These are phyloP conservation scores for Primulina huaijiensis DNA, from an alignment of 257 asterid genomes.

Conservation along the genomic window DNA sequence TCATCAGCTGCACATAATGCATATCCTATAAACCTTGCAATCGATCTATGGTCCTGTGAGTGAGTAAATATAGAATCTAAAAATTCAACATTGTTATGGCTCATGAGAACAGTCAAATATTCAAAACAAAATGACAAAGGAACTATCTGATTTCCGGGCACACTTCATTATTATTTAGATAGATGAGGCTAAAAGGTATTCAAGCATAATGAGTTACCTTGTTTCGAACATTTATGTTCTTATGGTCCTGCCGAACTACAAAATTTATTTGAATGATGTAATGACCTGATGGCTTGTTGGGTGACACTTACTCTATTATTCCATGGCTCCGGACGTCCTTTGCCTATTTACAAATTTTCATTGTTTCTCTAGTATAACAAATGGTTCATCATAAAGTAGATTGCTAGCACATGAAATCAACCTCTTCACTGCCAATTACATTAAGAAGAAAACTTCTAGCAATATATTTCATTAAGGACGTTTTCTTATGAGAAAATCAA, in stretches of 20 bases:
- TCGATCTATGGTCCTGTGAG: constrained; percentile 79
- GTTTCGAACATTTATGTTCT: no score
- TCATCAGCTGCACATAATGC: constrained; percentile 94
- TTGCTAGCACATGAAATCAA: constrained; percentile 4
- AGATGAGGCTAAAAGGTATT: no score
- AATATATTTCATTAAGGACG: constrained; percentile 4
- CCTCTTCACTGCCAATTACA: neutral
- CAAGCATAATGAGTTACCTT: no score
- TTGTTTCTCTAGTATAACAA: no score
- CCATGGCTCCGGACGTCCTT: no score
- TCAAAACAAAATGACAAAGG: neutral
- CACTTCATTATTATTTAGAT: no score
- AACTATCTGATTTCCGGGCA: neutral
- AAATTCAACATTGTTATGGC: constrained; percentile 20
- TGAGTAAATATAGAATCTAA: constrained; percentile 19
- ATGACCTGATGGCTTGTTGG: no score
- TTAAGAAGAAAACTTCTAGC: neutral
- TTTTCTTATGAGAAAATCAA: constrained; percentile 12
- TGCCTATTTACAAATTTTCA: no score
- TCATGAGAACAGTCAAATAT: neutral
- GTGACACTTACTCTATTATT: no score
- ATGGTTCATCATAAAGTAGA: neutral
- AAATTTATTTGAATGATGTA: no score
- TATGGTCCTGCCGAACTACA: no score
- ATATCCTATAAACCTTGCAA: constrained; percentile 85